Base-by-base conservation (phyloP, 257 asterid species). In the Solanum ossicruentum region DNA sequence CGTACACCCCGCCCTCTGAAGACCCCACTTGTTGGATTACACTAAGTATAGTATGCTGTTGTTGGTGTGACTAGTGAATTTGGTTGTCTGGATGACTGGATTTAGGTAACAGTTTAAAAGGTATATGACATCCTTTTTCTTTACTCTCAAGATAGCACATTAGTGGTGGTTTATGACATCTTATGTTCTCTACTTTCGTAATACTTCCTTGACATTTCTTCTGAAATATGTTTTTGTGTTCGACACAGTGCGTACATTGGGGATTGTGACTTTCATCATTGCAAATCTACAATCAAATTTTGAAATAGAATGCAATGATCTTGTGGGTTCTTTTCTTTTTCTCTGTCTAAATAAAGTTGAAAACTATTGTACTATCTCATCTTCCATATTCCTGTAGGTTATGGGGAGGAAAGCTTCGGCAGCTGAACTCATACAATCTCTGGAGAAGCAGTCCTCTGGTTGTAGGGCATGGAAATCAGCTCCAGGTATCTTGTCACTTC, bases 331-430 rank as follows among this genome's bases (percentile, higher is more conserved):
- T 43, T 18, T 47, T 32, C 36, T 32, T 69, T 58, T 58, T 49
- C 17, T 16, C 18, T 16, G 4, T n/a, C 21, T 47, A 47, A 66
- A 6, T 47, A 9, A 26, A 72, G n/a, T 51, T 9, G 23, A 41
- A 81, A 45, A 3, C 7, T 81, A 81, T 54, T 80, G 20, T 18
- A 36, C 75, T 43, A 36, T 52, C 67, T 73, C 49, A 67, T 85
- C 18, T 55, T 84, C 21, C 52, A 20, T 51, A n/a, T 26, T 57
- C 28, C 43, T 84, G 28, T 80, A 89, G 92, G 92, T 43, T 66
- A 61, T 80, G 84, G 85, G 87, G 73, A 78, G 63, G 67, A 87
- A 81, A 21, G 41, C 82, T 81, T 47, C 84, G 6, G 47, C 82
- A 71, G 56, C 86, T 72, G 88, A 86, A 45, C 85, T 86, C 10